Percentiles rank a stretch among this genome's conserved stretches.
Conservation (phyloP, 169 alveolate genomes). For the Besnoitia besnoiti region DNA sequence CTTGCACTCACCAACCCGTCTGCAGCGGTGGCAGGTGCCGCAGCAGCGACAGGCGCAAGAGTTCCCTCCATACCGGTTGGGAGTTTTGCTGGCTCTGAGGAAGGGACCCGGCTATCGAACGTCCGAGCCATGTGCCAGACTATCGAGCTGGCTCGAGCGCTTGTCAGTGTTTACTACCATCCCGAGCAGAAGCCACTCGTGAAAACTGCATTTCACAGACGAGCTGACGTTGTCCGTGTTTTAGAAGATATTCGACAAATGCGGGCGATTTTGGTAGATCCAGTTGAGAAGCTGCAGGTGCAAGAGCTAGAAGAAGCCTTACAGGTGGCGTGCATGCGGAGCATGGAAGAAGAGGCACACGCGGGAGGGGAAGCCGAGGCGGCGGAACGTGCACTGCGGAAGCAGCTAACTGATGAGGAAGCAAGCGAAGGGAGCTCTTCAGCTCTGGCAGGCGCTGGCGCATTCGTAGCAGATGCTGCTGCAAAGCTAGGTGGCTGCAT, state of each 20-base stretch:
- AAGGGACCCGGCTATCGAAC: neutral
- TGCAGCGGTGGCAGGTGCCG: neutral
- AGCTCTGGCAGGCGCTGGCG: slow-evolving; percentile 21
- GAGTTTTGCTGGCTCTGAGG: neutral
- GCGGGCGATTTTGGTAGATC: neutral
- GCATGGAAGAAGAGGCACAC: slow-evolving; percentile 15
- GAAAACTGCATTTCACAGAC: neutral
- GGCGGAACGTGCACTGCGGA: neutral
- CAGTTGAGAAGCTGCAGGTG: slow-evolving; percentile 19
- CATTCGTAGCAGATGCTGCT: slow-evolving; percentile 1
- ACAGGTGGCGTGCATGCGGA: slow-evolving; percentile 35
- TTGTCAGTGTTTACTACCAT: neutral
- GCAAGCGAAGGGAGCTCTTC: slow-evolving; percentile 25
- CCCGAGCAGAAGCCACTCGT: neutral
- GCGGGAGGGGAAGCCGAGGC: slow-evolving; percentile 27
- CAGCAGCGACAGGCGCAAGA: neutral
- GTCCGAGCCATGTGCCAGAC: neutral
- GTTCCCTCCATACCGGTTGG: neutral
- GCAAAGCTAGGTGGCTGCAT: slow-evolving; percentile 3
- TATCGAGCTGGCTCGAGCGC: slow-evolving; percentile 23
- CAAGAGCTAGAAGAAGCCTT: slow-evolving; percentile 27
- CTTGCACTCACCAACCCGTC: neutral
- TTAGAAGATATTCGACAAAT: neutral
- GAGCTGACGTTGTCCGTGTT: neutral
- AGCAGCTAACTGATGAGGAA: neutral